Conservation (phyloP, 768 basidiomycete species). For the Rubroboletus satanas region DNA sequence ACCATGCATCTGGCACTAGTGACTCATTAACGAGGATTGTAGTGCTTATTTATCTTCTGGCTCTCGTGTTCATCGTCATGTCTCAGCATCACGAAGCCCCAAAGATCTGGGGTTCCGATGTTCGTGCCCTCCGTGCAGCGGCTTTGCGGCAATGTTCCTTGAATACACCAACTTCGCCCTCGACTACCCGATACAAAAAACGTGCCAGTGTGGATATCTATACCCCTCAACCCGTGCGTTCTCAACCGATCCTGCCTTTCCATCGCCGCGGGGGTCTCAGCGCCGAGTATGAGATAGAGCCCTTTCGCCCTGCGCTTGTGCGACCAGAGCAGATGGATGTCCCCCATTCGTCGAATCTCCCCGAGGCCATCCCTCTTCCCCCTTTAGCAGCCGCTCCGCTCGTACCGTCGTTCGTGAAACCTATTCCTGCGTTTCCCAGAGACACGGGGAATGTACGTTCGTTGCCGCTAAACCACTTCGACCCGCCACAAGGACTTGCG, state of each 20-base stretch:
- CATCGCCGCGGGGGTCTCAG: constrained; percentile 39
- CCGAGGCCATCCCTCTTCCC: constrained; percentile 24
- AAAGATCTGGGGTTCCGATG: constrained; percentile 48
- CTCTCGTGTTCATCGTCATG: constrained; percentile 43
- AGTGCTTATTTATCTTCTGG: constrained; percentile 61
- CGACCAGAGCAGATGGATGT: constrained; percentile 22
- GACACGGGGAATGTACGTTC: neutral
- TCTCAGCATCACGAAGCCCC: constrained; percentile 43
- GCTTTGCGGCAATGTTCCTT: constrained; percentile 26
- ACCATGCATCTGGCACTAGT: neutral
- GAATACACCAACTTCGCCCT: constrained; percentile 36
- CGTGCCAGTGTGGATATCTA: constrained; percentile 35
- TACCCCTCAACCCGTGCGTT: constrained; percentile 42
- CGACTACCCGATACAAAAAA: constrained; percentile 36
- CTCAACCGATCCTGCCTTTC: constrained; percentile 28
- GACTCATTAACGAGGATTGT: constrained; percentile 3
- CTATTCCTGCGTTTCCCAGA: constrained; percentile 10
- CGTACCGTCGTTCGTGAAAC: constrained; percentile 17
- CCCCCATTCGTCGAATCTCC: constrained; percentile 11
- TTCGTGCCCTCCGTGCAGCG: constrained; percentile 42
- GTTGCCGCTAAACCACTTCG: constrained; percentile 9
- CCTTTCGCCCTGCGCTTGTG: constrained; percentile 32
- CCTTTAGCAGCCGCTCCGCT: constrained; percentile 17
- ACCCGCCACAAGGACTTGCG: constrained; percentile 6
- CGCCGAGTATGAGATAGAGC: constrained; percentile 47